phyloP scores from a whole-genome alignment of 2,329 filamentous ascomycete species.

The Venturia pyrina region DNA sequence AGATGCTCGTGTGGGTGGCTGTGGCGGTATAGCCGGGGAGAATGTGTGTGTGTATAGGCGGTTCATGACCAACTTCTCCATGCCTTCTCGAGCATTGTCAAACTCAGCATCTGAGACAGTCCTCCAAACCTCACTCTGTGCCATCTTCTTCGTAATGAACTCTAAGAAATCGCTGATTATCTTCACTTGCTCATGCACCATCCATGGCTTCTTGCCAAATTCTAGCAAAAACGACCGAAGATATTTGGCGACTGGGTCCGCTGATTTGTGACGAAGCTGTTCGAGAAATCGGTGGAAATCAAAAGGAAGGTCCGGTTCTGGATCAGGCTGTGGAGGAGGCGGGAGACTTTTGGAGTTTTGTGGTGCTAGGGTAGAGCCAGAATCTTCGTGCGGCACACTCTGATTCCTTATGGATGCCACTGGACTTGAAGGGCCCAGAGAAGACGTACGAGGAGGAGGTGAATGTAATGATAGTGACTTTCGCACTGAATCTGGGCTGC shows the following conservation, averaged over 20 bases:
- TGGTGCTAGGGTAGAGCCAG: slow-evolving; percentile 17
- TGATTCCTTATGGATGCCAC: slow-evolving; percentile 19
- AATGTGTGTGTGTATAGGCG: slow-evolving; percentile 91
- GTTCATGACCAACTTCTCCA: slow-evolving; percentile 99
- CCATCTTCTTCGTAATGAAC: slow-evolving; percentile 98
- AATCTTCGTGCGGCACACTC: slow-evolving; percentile 18
- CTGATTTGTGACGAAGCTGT: slow-evolving; percentile 88
- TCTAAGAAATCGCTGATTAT: slow-evolving; percentile 94
- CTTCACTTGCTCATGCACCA: slow-evolving; percentile 99
- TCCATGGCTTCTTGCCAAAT: slow-evolving; percentile 97
- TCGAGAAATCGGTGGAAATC: slow-evolving; percentile 97
- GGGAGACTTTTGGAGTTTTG: slow-evolving; percentile 20
- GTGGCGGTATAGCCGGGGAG: slow-evolving; percentile 79
- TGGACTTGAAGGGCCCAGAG: slow-evolving; percentile 22
- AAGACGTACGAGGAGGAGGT: slow-evolving; percentile 26
- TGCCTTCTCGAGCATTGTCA: slow-evolving; percentile 94
- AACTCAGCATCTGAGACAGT: slow-evolving; percentile 95
- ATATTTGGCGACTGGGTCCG: slow-evolving; percentile 95
- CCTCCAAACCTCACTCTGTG: slow-evolving; percentile 89
- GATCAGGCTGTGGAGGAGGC: slow-evolving; percentile 45
- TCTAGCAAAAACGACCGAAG: slow-evolving; percentile 88
- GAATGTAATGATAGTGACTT: slow-evolving; percentile 4
- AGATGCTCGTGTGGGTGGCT: slow-evolving; percentile 58
- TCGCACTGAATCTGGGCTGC: slow-evolving; percentile 21
- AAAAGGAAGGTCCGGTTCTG: slow-evolving; percentile 76